A percentile compares a stretch with the other conserved stretches of the same genome.
Evolutionary conservation across 179 eudicot genomes (phyloP).

Genomic region (Vitellaria paradoxa): DNA sequence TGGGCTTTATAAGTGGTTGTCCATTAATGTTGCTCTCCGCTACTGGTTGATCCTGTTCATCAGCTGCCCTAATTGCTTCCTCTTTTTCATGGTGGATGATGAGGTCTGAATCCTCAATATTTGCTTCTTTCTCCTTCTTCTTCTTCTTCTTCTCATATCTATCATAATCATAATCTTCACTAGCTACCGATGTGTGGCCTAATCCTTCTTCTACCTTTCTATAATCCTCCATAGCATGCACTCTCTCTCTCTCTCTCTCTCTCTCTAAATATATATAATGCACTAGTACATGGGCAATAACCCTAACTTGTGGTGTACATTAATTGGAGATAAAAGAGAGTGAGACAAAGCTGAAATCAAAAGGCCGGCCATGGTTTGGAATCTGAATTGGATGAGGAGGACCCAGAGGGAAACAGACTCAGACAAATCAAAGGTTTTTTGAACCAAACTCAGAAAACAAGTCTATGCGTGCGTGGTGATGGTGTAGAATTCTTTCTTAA

Average conservation of each 20-base stretch:
- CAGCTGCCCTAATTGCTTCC: not conserved
- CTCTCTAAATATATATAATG: not conserved
- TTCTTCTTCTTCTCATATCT: too few relatives aligned
- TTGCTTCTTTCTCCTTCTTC: too few relatives aligned
- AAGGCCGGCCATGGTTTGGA: not conserved
- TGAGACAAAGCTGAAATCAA: not conserved
- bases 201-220: conserved; percentile 30
- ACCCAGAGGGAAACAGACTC: too few relatives aligned
- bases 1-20: conserved; percentile 24
- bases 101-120: not conserved
- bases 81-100: not conserved
- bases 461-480: too few relatives aligned
- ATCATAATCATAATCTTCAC: too few relatives aligned
- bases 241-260: too few relatives aligned
- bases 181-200: too few relatives aligned
- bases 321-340: not conserved
- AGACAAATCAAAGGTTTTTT: too few relatives aligned
- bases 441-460: too few relatives aligned
- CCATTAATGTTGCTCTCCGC: not conserved
- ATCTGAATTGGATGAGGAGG: not conserved
- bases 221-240: conserved; percentile 19
- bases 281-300: not conserved
- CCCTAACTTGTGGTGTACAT: not conserved
- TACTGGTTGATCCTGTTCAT: not conserved
- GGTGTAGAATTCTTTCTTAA: too few relatives aligned